Evolutionary conservation across 441 rosid genomes (phyloP).

Genomic region (Corymbia calophylla): DNA sequence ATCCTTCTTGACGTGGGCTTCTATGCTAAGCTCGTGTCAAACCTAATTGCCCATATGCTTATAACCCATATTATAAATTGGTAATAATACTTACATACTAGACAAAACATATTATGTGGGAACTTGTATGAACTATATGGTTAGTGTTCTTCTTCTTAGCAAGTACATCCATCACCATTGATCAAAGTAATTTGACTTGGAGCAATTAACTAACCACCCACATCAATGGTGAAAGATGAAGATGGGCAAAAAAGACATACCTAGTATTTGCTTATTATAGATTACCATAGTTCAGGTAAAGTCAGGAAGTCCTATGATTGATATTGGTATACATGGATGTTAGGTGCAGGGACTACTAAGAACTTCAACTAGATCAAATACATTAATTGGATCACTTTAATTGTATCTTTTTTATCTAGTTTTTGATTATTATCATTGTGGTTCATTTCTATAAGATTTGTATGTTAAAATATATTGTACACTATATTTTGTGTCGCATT

Average conservation of each 20-base stretch:
- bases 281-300: not conserved
- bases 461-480: not conserved
- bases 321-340: not conserved
- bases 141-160: not conserved
- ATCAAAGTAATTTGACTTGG: not conserved
- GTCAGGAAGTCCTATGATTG: not conserved
- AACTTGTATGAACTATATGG: not conserved
- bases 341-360: not conserved
- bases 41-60: not conserved
- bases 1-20: not conserved
- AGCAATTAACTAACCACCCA: not conserved
- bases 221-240: not conserved
- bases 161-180: not conserved
- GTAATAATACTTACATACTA: not conserved
- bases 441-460: not conserved
- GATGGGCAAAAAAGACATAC: not conserved
- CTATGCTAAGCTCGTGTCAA: not conserved
- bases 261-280: not conserved
- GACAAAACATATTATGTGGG: not conserved
- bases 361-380: not conserved
- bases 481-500: not conserved
- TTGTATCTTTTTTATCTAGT: not conserved
- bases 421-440: accelerated
- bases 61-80: not conserved
- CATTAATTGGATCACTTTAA: not conserved